Conservation (phyloP, 176 grass and related monocot species). For the Oryza australiensis region DNA sequence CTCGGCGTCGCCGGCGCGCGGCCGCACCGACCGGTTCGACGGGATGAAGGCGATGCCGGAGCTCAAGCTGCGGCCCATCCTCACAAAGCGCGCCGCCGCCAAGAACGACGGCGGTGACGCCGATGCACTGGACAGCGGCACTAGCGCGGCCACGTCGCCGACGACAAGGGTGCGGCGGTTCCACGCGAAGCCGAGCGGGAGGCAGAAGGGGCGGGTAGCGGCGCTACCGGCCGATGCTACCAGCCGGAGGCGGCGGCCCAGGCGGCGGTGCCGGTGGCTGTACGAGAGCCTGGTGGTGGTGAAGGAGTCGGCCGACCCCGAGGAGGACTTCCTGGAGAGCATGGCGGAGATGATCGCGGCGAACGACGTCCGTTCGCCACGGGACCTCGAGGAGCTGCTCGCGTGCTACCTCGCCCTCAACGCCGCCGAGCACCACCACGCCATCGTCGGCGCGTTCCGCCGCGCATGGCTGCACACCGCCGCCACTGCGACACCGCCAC, state of each 20-base stretch:
- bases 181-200: not conserved
- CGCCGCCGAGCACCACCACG: slow-evolving; percentile 62
- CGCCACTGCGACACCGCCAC: not conserved
- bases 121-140: not conserved
- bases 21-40: slow-evolving; percentile 22
- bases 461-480: slow-evolving; percentile 45
- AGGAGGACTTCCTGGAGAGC: slow-evolving; percentile 75
- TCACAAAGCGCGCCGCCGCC: slow-evolving; percentile 36
- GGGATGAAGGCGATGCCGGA: slow-evolving; percentile 28
- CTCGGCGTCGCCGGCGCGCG: not conserved
- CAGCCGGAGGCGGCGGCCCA: not conserved
- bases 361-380: slow-evolving; percentile 43
- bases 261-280: slow-evolving; percentile 21
- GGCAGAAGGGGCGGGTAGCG: slow-evolving; percentile 9
- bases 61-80: slow-evolving; percentile 72
- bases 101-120: not conserved
- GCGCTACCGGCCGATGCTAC: not conserved
- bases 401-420: slow-evolving; percentile 85
- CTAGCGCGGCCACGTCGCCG: slow-evolving; percentile 35
- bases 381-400: slow-evolving; percentile 64
- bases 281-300: slow-evolving; percentile 66
- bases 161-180: slow-evolving; percentile 26
- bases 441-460: slow-evolving; percentile 73
- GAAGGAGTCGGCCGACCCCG: slow-evolving; percentile 64
- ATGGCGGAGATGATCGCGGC: slow-evolving; percentile 78